Conservation (phyloP, 177 flowering plant species). For the Vitis hybrid region DNA sequence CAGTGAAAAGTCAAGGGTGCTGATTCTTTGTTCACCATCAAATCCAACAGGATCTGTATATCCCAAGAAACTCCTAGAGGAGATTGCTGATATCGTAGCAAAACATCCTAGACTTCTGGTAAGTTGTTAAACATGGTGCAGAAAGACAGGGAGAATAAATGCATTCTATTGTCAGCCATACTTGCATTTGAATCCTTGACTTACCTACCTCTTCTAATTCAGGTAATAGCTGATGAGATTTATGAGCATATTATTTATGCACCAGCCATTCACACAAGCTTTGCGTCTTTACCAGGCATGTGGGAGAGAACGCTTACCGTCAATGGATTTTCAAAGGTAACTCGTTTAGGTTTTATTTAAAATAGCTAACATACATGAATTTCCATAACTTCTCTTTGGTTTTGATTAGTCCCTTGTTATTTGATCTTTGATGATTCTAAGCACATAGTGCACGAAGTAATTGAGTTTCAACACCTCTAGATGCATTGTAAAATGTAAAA, state of each 20-base stretch:
- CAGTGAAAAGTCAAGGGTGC: constrained; percentile 81
- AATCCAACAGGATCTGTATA: constrained; percentile 97
- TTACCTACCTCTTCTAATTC: constrained; percentile 10
- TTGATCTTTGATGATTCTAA: too few species aligned
- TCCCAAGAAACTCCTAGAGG: constrained; percentile 75
- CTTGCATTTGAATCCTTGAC: neutral
- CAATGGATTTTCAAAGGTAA: neutral
- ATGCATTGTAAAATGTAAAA: too few species aligned
- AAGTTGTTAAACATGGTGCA: constrained; percentile 11
- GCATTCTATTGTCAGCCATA: too few species aligned
- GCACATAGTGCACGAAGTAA: too few species aligned
- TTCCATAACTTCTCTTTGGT: too few species aligned
- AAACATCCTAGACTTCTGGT: constrained; percentile 94
- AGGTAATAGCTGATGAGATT: constrained; percentile 95
- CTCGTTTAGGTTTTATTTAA: too few species aligned
- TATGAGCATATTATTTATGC: constrained; percentile 93
- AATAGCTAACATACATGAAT: too few species aligned
- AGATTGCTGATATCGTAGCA: constrained; percentile 80
- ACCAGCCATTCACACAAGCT: constrained; percentile 91
- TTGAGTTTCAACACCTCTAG: too few species aligned
- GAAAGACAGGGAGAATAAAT: neutral
- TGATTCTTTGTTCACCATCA: constrained; percentile 92
- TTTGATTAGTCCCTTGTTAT: too few species aligned
- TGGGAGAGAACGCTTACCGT: constrained; percentile 70
- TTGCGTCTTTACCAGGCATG: constrained; percentile 98